These are phyloP conservation scores for Simplicillium aogashimaense DNA, from an alignment of 2,329 filamentous ascomycete genomes.

Conservation along the genomic window DNA sequence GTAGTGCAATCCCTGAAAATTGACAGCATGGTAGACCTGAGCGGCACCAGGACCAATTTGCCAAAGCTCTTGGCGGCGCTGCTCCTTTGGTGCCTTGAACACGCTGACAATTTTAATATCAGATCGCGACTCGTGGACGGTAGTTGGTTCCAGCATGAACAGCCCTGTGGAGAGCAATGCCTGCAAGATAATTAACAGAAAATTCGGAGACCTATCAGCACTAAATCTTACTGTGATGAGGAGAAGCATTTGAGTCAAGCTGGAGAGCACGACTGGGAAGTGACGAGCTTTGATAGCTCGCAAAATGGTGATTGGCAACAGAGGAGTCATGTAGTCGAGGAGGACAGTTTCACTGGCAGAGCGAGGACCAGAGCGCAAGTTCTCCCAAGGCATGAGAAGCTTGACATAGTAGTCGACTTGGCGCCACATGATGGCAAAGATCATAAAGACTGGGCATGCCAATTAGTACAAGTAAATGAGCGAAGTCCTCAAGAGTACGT, in stretches of 20 bases:
- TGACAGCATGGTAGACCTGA: slow-evolving; percentile 8
- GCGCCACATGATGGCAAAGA: slow-evolving; percentile 11
- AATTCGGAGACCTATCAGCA: slow-evolving; percentile 1
- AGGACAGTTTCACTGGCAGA: slow-evolving; percentile 12
- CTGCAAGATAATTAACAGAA: slow-evolving; percentile 2
- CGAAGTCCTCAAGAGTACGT: too few species aligned
- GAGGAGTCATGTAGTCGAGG: slow-evolving; percentile 19
- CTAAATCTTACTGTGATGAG: slow-evolving; percentile 13
- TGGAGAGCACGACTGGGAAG: slow-evolving; percentile 12
- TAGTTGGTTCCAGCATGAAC: slow-evolving; percentile 16
- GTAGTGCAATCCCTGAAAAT: slow-evolving; percentile 7
- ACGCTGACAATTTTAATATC: slow-evolving; percentile 9
- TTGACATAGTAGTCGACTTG: slow-evolving; percentile 19
- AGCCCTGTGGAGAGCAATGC: slow-evolving; percentile 19
- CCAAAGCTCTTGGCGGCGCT: not conserved
- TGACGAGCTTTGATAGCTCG: slow-evolving; percentile 14
- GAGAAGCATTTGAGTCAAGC: slow-evolving; percentile 15
- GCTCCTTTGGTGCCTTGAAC: slow-evolving; percentile 5
- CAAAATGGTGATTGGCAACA: slow-evolving; percentile 12
- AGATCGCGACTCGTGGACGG: slow-evolving; percentile 9
- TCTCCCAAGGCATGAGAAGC: slow-evolving; percentile 16
- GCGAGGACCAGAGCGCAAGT: slow-evolving; percentile 11
- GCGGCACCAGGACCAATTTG: slow-evolving; percentile 4
- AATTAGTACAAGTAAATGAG: too few species aligned
- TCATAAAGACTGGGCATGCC: too few species aligned